These are phyloP conservation scores for Mycena crocata DNA, from an alignment of 768 basidiomycete species.

Conservation along the genomic window DNA sequence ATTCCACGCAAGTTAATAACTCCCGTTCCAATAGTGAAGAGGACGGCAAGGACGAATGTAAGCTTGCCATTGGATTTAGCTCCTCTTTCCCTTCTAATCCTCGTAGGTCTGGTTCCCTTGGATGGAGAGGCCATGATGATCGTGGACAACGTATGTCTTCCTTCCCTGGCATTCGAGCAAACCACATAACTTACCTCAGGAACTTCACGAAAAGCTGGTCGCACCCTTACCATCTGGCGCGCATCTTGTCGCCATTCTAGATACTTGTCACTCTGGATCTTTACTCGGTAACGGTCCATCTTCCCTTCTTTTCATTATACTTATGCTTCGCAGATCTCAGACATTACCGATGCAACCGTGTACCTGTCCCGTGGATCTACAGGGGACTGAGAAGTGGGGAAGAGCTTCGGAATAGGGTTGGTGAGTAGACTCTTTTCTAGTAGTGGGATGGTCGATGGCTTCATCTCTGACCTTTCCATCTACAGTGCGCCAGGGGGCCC, in stretches of 20 bases:
- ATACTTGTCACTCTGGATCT: slow-evolving; percentile 32
- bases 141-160: slow-evolving; percentile 18
- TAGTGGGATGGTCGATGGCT: too few species aligned
- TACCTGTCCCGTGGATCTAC: slow-evolving; percentile 21
- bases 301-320: background rate
- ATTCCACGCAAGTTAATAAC: slow-evolving; percentile 21
- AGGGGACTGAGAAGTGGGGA: slow-evolving; percentile 5
- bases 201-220: slow-evolving; percentile 22
- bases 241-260: slow-evolving; percentile 31
- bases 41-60: slow-evolving; percentile 34
- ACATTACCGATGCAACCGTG: slow-evolving; percentile 31
- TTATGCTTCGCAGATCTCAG: slow-evolving; percentile 15
- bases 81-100: background rate
- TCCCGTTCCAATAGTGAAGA: slow-evolving; percentile 22
- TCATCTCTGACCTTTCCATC: background rate
- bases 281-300: slow-evolving; percentile 20
- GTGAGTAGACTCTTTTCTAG: too few species aligned
- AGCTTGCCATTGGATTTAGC: background rate
- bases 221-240: slow-evolving; percentile 24
- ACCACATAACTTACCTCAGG: slow-evolving; percentile 1
- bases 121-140: slow-evolving; percentile 19
- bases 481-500: slow-evolving; percentile 17
- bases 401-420: background rate
- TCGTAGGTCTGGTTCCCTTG: slow-evolving; percentile 21
- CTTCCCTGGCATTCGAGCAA: too few species aligned